phyloP scores from a whole-genome alignment of 352 stramenopile genomes.

The Phytopythium boreale region DNA sequence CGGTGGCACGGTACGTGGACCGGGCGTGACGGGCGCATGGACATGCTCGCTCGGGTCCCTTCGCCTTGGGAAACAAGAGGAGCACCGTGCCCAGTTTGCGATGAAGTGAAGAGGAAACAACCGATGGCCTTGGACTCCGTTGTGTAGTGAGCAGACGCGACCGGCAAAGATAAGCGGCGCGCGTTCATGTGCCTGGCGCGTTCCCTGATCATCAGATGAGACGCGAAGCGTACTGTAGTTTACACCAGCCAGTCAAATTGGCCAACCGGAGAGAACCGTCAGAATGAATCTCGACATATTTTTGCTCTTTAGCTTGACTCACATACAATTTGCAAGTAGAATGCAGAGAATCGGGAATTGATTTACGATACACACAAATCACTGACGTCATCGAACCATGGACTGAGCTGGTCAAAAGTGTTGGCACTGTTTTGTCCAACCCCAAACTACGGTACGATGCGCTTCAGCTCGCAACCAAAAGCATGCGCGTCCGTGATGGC shows the following conservation, averaged over 20 bases:
- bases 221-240: not conserved
- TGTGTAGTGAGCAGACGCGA: not conserved
- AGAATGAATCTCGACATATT: too few species aligned
- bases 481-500: not conserved
- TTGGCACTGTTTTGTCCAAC: not conserved
- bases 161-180: not conserved
- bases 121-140: not conserved
- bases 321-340: too few species aligned
- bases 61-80: not conserved
- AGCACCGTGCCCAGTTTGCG: not conserved
- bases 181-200: not conserved
- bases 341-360: too few species aligned
- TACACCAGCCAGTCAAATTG: not conserved
- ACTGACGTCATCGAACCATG: not conserved
- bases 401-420: not conserved
- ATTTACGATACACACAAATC: not conserved
- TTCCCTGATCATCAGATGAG: not conserved
- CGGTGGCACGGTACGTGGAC: not conserved
- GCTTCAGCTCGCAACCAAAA: not conserved
- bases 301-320: too few species aligned
- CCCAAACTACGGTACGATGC: not conserved
- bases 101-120: not conserved
- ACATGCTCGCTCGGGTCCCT: not conserved
- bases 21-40: slow-evolving; percentile 1
- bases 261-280: too few species aligned